Evolutionary conservation across 2,329 filamentous ascomycete species (phyloP).

Genomic region (Aspergillus aculeatinus): DNA sequence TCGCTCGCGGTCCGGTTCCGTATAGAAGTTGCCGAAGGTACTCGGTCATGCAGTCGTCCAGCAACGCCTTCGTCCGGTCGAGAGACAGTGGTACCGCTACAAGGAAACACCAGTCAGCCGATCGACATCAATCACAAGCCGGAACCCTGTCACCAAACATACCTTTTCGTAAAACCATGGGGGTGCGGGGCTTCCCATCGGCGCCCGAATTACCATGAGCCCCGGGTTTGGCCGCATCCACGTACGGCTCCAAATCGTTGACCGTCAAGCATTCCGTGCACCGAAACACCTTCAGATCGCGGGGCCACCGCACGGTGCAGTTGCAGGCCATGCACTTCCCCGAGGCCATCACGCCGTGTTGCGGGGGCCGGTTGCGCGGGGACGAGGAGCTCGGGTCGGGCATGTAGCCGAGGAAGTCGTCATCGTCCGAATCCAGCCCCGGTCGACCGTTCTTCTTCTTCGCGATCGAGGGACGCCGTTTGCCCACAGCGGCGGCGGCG

Average conservation of each 20-base stretch:
- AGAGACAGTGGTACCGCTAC: constrained; percentile 56
- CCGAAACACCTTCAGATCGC: constrained; percentile 69
- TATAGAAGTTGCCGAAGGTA: constrained; percentile 49
- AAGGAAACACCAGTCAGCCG: constrained; percentile 5
- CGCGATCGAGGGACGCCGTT: constrained; percentile 53
- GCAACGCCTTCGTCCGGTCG: constrained; percentile 59
- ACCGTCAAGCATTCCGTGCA: constrained; percentile 83
- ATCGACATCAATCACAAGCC: background rate
- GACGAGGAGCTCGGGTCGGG: constrained; percentile 36
- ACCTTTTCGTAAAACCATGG: constrained; percentile 26
- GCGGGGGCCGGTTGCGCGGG: constrained; percentile 38
- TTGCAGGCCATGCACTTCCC: constrained; percentile 86
- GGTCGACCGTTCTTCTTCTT: constrained; percentile 37
- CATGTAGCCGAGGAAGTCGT: constrained; percentile 30
- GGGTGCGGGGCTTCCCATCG: constrained; percentile 18
- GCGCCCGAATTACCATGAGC: constrained; percentile 21
- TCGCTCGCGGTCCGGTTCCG: constrained; percentile 18
- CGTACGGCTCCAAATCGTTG: constrained; percentile 67
- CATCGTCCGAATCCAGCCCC: constrained; percentile 44
- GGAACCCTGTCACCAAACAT: constrained; percentile 4
- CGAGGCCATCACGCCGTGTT: constrained; percentile 59
- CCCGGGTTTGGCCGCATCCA: constrained; percentile 22
- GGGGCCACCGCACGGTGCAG: constrained; percentile 76
- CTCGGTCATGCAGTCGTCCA: constrained; percentile 54
- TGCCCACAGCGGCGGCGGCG: constrained; percentile 51